Evolutionary conservation across 768 basidiomycete species (phyloP).

Genomic region (Rhodotorula paludigena): DNA sequence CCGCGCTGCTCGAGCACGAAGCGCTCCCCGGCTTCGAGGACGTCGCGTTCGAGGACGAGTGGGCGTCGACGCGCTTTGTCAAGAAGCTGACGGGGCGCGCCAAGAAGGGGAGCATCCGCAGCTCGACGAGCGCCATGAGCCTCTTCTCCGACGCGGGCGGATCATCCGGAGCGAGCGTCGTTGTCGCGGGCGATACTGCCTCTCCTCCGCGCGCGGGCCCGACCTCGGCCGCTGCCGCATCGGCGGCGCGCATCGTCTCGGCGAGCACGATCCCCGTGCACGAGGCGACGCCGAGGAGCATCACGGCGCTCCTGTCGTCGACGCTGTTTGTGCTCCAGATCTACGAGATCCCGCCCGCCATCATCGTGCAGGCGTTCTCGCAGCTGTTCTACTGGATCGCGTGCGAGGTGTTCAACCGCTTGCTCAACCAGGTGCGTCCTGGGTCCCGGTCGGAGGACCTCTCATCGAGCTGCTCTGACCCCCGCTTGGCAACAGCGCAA

Average conservation of each 20-base stretch:
- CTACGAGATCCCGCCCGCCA: conserved; percentile 79
- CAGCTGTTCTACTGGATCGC: conserved; percentile 99
- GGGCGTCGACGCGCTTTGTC: conserved; percentile 53
- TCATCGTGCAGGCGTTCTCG: conserved; percentile 86
- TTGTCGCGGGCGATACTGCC: neutral
- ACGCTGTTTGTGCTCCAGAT: conserved; percentile 75
- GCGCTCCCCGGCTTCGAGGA: conserved; percentile 68
- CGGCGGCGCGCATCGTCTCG: conserved; percentile 12
- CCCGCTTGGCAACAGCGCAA: conserved; percentile 66
- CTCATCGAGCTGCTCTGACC: neutral
- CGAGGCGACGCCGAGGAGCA: conserved; percentile 49
- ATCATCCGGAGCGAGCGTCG: neutral
- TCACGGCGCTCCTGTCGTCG: conserved; percentile 76
- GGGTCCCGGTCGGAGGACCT: neutral
- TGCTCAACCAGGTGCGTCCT: conserved; percentile 42
- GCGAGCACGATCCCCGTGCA: conserved; percentile 4
- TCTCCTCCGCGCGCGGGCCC: too few species aligned
- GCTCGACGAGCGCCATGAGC: conserved; percentile 16
- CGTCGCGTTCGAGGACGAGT: conserved; percentile 91
- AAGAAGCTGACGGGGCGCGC: conserved; percentile 47
- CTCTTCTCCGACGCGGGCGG: conserved; percentile 21
- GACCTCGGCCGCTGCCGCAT: neutral
- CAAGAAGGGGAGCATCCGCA: conserved; percentile 42
- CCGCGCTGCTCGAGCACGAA: conserved; percentile 73
- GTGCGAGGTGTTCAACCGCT: conserved; percentile 57